Evolutionary conservation across 805 yeast species (phyloP).

Genomic region (Metschnikowia matae): DNA sequence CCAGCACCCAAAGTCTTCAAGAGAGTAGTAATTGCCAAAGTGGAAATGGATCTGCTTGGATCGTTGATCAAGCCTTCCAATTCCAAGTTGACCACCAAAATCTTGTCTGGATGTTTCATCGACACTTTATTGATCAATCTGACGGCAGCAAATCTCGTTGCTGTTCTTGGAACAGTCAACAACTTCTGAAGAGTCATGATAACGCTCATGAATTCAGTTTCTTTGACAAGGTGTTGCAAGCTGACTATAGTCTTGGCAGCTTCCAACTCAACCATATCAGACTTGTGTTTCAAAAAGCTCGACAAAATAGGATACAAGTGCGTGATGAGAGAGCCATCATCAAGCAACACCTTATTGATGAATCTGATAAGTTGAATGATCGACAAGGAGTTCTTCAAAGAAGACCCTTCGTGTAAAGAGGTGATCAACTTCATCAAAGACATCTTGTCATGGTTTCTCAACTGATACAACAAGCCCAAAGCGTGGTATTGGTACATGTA

Average conservation of each 20-base stretch:
- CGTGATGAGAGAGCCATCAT: conserved; percentile 61
- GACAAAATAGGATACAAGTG: conserved; percentile 62
- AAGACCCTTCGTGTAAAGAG: conserved; percentile 57
- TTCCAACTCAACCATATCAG: conserved; percentile 88
- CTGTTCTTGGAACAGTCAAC: conserved; percentile 81
- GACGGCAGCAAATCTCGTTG: conserved; percentile 90
- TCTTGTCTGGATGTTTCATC: conserved; percentile 71
- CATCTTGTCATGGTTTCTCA: conserved; percentile 90
- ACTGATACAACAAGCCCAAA: conserved; percentile 79
- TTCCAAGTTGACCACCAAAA: conserved; percentile 76
- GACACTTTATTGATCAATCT: conserved; percentile 85
- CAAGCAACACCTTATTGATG: conserved; percentile 65
- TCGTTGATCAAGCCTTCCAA: conserved; percentile 85
- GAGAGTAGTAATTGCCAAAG: conserved; percentile 94
- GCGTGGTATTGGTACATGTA: conserved; percentile 94
- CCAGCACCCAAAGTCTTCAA: conserved; percentile 89
- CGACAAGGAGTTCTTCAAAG: conserved; percentile 77
- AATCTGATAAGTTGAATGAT: conserved; percentile 80
- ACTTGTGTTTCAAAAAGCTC: conserved; percentile 71
- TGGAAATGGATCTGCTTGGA: conserved; percentile 85
- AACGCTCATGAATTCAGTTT: conserved; percentile 66
- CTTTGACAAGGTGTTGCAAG: conserved; percentile 50
- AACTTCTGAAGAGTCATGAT: conserved; percentile 70
- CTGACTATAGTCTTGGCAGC: conserved; percentile 73
- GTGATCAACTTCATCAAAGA: conserved; percentile 88